phyloP scores from a whole-genome alignment of 805 yeast genomes.

The Tetrapisispora taiwanensis region DNA sequence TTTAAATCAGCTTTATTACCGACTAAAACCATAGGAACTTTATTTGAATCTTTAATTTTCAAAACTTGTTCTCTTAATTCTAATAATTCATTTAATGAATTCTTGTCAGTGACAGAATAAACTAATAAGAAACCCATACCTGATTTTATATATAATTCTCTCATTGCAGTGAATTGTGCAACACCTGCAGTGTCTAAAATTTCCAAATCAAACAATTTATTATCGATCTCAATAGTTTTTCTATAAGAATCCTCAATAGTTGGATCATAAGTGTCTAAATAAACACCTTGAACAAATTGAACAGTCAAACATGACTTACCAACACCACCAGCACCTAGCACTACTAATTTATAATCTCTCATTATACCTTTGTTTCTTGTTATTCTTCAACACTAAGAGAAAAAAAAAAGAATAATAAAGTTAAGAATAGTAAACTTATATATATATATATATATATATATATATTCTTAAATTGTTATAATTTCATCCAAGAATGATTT shows the following conservation, averaged over 20 bases:
- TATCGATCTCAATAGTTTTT: slow-evolving; percentile 80
- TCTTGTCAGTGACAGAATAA: slow-evolving; percentile 70
- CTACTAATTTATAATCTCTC: slow-evolving; percentile 79
- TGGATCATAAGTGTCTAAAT: slow-evolving; percentile 88
- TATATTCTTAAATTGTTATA: too few species aligned
- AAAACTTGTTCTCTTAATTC: slow-evolving; percentile 76
- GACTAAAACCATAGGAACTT: slow-evolving; percentile 79
- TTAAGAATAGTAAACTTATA: too few species aligned
- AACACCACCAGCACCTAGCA: slow-evolving; percentile 94
- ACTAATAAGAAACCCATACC: slow-evolving; percentile 87
- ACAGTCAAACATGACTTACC: slow-evolving; percentile 92
- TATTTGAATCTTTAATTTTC: slow-evolving; percentile 64
- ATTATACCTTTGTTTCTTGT: slow-evolving; percentile 6
- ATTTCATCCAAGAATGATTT: too few species aligned
- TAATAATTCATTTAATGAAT: slow-evolving; percentile 66
- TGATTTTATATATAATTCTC: slow-evolving; percentile 76
- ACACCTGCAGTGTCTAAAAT: slow-evolving; percentile 88
- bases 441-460: too few species aligned
- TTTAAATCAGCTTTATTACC: slow-evolving; percentile 87
- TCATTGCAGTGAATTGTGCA: slow-evolving; percentile 93
- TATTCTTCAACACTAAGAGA: neutral
- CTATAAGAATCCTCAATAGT: slow-evolving; percentile 94
- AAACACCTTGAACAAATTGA: slow-evolving; percentile 83
- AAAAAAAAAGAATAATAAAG: too few species aligned
- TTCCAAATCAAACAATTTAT: slow-evolving; percentile 76